phyloP scores from a whole-genome alignment of 805 yeast genomes.

The Starmerella lactis-condensi region DNA sequence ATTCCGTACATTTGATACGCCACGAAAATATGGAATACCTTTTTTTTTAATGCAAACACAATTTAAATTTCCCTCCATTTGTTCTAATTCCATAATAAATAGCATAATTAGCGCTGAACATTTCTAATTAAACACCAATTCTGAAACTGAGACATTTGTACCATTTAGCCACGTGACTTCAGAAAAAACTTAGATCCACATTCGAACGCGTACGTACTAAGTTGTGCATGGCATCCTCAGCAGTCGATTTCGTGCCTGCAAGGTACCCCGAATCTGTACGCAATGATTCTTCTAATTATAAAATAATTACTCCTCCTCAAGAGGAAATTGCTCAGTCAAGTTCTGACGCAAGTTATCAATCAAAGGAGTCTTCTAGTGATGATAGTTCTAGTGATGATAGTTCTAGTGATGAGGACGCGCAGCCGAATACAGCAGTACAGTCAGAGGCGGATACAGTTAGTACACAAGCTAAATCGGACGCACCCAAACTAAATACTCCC shows the following conservation, averaged over 20 bases:
- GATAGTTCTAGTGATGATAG: not conserved
- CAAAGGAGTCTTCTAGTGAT: not conserved
- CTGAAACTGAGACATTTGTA: too few species aligned
- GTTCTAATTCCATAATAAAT: too few species aligned
- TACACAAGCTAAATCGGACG: not conserved
- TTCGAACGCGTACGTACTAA: too few species aligned
- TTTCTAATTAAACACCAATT: too few species aligned
- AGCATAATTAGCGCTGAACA: too few species aligned
- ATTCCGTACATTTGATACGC: too few species aligned
- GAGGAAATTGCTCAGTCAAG: not conserved
- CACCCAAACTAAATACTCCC: not conserved
- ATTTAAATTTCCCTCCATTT: too few species aligned
- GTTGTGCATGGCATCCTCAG: too few species aligned
- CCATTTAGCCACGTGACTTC: too few species aligned
- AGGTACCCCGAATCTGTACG: slow-evolving; percentile 32
- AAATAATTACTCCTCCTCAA: slow-evolving; percentile 5
- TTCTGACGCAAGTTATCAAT: not conserved
- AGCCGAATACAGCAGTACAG: slow-evolving; percentile 2
- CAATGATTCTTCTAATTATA: slow-evolving; percentile 6
- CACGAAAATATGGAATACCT: too few species aligned
- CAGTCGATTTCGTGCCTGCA: slow-evolving; percentile 37
- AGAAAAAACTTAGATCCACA: too few species aligned
- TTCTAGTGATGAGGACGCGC: not conserved
- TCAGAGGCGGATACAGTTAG: slow-evolving; percentile 5
- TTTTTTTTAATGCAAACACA: too few species aligned